These are phyloP conservation scores for Sphaceloma murrayae DNA, from an alignment of 2,329 filamentous ascomycete genomes.

Conservation along the genomic window DNA sequence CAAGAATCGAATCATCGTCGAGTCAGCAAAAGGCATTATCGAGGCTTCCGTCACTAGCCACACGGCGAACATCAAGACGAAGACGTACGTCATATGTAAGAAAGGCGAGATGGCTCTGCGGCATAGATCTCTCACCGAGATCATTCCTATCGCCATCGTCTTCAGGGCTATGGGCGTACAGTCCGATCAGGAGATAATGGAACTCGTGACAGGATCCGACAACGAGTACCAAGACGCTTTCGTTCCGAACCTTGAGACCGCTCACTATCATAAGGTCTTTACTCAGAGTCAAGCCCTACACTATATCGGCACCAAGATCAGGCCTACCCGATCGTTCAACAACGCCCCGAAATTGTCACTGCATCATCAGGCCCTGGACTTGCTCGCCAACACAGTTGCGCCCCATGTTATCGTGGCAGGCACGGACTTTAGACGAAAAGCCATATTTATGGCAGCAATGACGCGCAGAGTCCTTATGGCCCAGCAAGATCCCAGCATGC, in stretches of 20 bases:
- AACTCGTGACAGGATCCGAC: conserved; percentile 81
- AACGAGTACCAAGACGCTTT: conserved; percentile 90
- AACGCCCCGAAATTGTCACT: conserved; percentile 55
- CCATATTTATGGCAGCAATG: conserved; percentile 95
- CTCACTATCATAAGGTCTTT: conserved; percentile 69
- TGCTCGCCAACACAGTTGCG: conserved; percentile 83
- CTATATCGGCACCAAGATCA: conserved; percentile 77
- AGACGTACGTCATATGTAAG: conserved; percentile 90
- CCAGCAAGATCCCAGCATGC: conserved; percentile 74
- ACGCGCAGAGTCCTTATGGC: conserved; percentile 92
- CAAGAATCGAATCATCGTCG: conserved; percentile 98
- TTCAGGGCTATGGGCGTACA: conserved; percentile 89
- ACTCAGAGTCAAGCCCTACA: conserved; percentile 95
- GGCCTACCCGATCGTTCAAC: conserved; percentile 60
- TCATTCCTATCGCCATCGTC: conserved; percentile 88
- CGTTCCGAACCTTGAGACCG: conserved; percentile 88
- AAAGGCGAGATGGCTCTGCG: conserved; percentile 83
- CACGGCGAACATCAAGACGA: conserved; percentile 94
- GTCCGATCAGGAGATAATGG: conserved; percentile 88
- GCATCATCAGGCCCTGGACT: conserved; percentile 85
- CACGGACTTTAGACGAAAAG: conserved; percentile 93
- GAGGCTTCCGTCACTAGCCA: conserved; percentile 96
- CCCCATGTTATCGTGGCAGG: conserved; percentile 88
- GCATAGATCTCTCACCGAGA: conserved; percentile 87
- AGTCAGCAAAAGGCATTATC: conserved; percentile 88